A percentile compares a stretch with the other conserved stretches of the same genome.
phyloP scores from a whole-genome alignment of 176 grass and related monocot species.

The Canna indica region DNA sequence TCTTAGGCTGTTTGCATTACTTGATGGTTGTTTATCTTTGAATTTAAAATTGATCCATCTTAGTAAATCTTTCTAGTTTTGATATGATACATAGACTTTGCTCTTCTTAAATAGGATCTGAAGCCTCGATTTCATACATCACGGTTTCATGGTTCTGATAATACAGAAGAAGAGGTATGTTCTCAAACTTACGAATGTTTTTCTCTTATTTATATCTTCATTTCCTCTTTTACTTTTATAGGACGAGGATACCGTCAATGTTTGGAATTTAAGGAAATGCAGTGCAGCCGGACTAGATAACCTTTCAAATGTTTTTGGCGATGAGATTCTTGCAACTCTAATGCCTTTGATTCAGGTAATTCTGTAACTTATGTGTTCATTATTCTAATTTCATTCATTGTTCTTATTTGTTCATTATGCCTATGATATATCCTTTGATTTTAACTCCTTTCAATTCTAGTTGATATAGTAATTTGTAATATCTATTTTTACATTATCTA shows the following conservation, averaged over 20 bases:
- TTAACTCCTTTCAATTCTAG: background rate
- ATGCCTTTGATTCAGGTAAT: constrained; percentile 95
- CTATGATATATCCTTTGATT: too few relatives aligned
- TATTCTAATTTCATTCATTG: background rate
- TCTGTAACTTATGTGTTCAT: background rate
- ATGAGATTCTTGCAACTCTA: constrained; percentile 80
- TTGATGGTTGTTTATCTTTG: background rate
- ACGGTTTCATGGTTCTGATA: constrained; percentile 91
- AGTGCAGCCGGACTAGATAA: constrained; percentile 93
- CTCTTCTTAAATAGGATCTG: constrained; percentile 56
- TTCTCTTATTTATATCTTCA: background rate
- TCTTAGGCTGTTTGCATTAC: constrained; percentile 16
- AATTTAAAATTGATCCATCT: background rate
- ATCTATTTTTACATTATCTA: too few relatives aligned
- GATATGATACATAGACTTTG: background rate
- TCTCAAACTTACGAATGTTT: constrained; percentile 12
- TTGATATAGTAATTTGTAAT: background rate
- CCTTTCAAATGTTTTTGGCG: constrained; percentile 87
- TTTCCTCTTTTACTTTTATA: constrained; percentile 26
- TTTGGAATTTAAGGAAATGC: constrained; percentile 93
- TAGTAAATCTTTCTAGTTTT: background rate
- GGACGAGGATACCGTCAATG: constrained; percentile 92
- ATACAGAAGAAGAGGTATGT: constrained; percentile 64
- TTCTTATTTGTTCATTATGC: too few relatives aligned
- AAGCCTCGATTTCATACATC: constrained; percentile 98